These are phyloP conservation scores for Neoboletus subvelutipes DNA, from an alignment of 768 basidiomycete genomes.

Conservation along the genomic window DNA sequence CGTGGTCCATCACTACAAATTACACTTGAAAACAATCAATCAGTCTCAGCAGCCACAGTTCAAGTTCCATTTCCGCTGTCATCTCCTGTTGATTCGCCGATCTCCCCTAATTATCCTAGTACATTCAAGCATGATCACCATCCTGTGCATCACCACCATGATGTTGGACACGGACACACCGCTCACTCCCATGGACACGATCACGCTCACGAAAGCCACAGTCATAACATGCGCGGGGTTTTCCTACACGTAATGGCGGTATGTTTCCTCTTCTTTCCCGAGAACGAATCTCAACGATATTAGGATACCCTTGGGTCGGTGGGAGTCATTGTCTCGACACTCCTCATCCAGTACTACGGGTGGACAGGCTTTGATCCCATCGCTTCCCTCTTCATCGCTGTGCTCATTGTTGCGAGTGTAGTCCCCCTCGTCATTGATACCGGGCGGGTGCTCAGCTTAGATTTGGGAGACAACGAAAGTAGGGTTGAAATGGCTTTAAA, in stretches of 20 bases:
- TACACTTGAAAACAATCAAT: conserved; percentile 24
- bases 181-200: conserved; percentile 53
- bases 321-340: conserved; percentile 95
- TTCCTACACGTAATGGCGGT: conserved; percentile 97
- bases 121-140: conserved; percentile 51
- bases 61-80: conserved; percentile 28
- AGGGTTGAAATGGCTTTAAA: conserved; percentile 57
- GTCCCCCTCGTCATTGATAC: conserved; percentile 94
- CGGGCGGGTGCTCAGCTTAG: conserved; percentile 82
- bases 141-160: conserved; percentile 26
- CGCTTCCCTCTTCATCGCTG: conserved; percentile 93
- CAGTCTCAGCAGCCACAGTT: conserved; percentile 18
- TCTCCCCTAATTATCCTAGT: conserved; percentile 63
- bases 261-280: conserved; percentile 26
- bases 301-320: conserved; percentile 96
- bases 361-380: conserved; percentile 99
- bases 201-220: conserved; percentile 75
- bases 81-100: conserved; percentile 44
- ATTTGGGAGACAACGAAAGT: conserved; percentile 64
- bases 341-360: conserved; percentile 93
- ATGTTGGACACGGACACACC: conserved; percentile 40
- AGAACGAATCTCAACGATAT: conserved; percentile 8
- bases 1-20: conserved; percentile 42
- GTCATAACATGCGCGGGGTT: conserved; percentile 99
- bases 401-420: conserved; percentile 93